Evolutionary conservation across 73 alveolate species (phyloP), one percentile per base, ranked within the genome.

Genomic region (Paramecium caudatum): DNA sequence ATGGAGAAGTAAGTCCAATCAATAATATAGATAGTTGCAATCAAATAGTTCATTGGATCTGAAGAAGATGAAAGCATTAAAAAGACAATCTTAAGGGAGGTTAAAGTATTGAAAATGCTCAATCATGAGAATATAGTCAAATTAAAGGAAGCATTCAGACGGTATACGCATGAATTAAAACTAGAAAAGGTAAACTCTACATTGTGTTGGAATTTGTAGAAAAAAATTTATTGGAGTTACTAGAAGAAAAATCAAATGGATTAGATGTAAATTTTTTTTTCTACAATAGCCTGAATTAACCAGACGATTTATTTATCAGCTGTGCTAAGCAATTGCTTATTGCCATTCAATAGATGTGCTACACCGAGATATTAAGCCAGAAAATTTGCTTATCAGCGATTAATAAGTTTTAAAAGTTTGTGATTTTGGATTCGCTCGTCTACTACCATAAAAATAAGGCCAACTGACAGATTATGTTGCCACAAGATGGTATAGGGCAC

Each of bases 41-140:
- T 98, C 78, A 98, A 98, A 94, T 96, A 96, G 87, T 98, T 96
- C 91, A 98, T 96, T 85, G 98, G 95, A 69, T 90, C 96, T 4
- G 98, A 95, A 17, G 99, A 98, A 17, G 99, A 97, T 90, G 99
- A 98, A 83, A 90, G 95, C 63, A 97, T 96, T 4, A 94, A 92
- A 85, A 96, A 97, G 82, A 96, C 99, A 45, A 96, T 95, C 82
- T 69, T 95, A 82, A 94, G 99, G 88, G 99, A 98, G 88, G 95
- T 98, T 55, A 96, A 97, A 91, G 93, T 96, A 90, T 92, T 98
- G 3, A 91, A 96, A 80, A 86, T 92, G 95, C 84, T 98, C 13
- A 95, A 97, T 34, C 97, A 98, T 62, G 96, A 92, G 27, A 96
- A 96, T 90, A 95, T 98, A n/a, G 98, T 98, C 39, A 95, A 95